phyloP scores from a whole-genome alignment of 1,139 yeast genomes.

The Protomyces inundatus region DNA sequence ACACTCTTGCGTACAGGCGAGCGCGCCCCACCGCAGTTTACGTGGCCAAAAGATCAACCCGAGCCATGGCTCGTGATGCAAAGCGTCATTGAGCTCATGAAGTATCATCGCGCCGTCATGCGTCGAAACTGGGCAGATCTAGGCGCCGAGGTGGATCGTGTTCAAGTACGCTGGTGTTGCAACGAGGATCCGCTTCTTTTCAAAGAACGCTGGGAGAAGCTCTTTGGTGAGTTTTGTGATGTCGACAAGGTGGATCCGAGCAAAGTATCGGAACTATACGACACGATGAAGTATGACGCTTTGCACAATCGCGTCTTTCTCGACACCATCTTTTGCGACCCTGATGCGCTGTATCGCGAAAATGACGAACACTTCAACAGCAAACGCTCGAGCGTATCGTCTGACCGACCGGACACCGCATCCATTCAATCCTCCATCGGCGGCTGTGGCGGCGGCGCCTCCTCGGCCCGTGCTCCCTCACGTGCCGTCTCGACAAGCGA shows the following conservation, averaged over 20 bases:
- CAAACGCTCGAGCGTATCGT: slow-evolving; percentile 14
- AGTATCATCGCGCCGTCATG: slow-evolving; percentile 80
- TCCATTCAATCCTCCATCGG: slow-evolving; percentile 8
- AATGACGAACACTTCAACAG: slow-evolving; percentile 5
- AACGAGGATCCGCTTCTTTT: slow-evolving; percentile 88
- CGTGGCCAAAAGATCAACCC: slow-evolving; percentile 99
- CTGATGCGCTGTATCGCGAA: slow-evolving; percentile 39
- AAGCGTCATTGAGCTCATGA: slow-evolving; percentile 93
- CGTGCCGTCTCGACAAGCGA: slow-evolving; percentile 2
- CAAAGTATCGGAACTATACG: slow-evolving; percentile 91
- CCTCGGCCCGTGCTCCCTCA: slow-evolving; percentile 2
- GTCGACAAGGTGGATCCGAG: slow-evolving; percentile 98
- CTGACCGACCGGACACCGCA: slow-evolving; percentile 9
- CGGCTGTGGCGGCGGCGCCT: not conserved
- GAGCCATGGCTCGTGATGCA: slow-evolving; percentile 91
- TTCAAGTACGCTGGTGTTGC: slow-evolving; percentile 91
- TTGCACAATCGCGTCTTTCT: slow-evolving; percentile 87
- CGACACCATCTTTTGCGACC: slow-evolving; percentile 74
- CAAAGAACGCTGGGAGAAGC: slow-evolving; percentile 94
- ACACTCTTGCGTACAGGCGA: slow-evolving; percentile 92
- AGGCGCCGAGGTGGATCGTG: slow-evolving; percentile 56
- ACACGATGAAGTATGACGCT: slow-evolving; percentile 98
- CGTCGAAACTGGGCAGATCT: slow-evolving; percentile 59
- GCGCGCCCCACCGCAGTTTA: slow-evolving; percentile 97
- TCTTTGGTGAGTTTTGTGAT: slow-evolving; percentile 83